Percentiles rank a stretch among this genome's conserved stretches.
These are phyloP conservation scores for Betula pendula DNA, from an alignment of 306 rosid species.

Conservation along the genomic window DNA sequence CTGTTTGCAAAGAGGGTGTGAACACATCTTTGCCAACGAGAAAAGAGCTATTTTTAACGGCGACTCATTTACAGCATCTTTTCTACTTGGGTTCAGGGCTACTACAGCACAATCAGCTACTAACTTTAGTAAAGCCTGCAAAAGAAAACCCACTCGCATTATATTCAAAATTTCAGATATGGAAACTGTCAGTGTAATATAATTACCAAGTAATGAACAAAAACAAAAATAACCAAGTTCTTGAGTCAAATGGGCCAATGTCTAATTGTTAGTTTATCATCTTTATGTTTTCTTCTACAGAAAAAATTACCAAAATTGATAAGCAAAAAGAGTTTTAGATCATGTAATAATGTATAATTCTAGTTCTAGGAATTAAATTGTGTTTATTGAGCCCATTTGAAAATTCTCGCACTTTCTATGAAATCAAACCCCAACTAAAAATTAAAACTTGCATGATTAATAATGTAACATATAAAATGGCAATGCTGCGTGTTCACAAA, in stretches of 20 bases:
- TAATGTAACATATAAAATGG: constrained; percentile 5
- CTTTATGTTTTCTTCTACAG: too few species aligned
- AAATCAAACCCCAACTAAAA: not conserved
- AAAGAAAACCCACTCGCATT: constrained; percentile 7
- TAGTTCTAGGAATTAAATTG: not conserved
- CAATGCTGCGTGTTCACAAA: constrained; percentile 26
- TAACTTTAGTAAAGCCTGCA: constrained; percentile 82
- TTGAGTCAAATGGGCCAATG: not conserved
- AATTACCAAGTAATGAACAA: not conserved
- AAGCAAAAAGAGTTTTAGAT: not conserved
- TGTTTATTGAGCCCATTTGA: not conserved
- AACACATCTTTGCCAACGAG: constrained; percentile 92
- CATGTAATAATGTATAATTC: not conserved
- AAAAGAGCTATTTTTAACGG: constrained; percentile 93
- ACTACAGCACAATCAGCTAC: constrained; percentile 67
- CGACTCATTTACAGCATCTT: constrained; percentile 67
- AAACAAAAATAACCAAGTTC: not conserved
- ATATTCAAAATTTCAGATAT: not conserved
- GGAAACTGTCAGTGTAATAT: not conserved
- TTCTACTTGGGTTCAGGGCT: constrained; percentile 69
- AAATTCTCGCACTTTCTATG: not conserved
- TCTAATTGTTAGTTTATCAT: too few species aligned
- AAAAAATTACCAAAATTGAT: not conserved
- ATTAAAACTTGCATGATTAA: constrained; percentile 1
- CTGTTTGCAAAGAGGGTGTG: constrained; percentile 72